Evolutionary conservation across 352 stramenopile genomes (phyloP).

Genomic region (Globisporangium rhizosaccharum): DNA sequence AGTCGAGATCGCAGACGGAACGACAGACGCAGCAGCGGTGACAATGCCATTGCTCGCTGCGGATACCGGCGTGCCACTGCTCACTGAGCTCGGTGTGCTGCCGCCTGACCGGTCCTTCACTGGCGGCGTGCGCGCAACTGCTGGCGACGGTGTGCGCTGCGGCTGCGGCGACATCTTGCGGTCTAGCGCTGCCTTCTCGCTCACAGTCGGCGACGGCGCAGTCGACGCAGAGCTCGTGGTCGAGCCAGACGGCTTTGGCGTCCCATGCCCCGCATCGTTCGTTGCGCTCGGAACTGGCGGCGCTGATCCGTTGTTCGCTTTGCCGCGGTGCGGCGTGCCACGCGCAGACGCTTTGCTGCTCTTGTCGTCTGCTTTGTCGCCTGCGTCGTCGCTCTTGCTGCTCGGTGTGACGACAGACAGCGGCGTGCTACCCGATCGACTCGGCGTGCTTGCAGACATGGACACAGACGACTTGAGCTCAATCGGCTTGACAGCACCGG

Average conservation of each 20-base stretch:
- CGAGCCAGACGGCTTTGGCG: constrained; percentile 8
- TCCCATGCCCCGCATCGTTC: background rate
- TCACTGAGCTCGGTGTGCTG: constrained; percentile 12
- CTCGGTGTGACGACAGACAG: constrained; percentile 26
- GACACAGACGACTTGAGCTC: constrained; percentile 75
- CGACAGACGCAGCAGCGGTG: constrained; percentile 6
- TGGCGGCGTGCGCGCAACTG: constrained; percentile 10
- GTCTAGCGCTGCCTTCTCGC: constrained; percentile 12
- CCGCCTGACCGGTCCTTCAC: constrained; percentile 16
- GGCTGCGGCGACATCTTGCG: constrained; percentile 14
- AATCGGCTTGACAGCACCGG: constrained; percentile 67
- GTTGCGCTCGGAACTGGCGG: constrained; percentile 14
- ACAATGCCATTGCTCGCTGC: constrained; percentile 7
- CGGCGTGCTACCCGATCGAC: constrained; percentile 15
- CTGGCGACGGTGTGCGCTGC: constrained; percentile 11
- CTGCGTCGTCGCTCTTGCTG: constrained; percentile 45
- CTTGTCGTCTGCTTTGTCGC: constrained; percentile 42
- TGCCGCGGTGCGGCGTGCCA: constrained; percentile 42
- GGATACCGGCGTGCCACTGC: background rate
- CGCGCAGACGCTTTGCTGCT: constrained; percentile 27
- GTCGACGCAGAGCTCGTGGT: constrained; percentile 18
- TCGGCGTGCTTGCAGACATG: constrained; percentile 31
- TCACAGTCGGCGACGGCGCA: constrained; percentile 28
- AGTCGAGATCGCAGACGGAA: background rate
- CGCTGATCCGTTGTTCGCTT: constrained; percentile 27